These are phyloP conservation scores for Tricladium varicosporioides DNA, from an alignment of 2,329 filamentous ascomycete genomes.

Conservation along the genomic window DNA sequence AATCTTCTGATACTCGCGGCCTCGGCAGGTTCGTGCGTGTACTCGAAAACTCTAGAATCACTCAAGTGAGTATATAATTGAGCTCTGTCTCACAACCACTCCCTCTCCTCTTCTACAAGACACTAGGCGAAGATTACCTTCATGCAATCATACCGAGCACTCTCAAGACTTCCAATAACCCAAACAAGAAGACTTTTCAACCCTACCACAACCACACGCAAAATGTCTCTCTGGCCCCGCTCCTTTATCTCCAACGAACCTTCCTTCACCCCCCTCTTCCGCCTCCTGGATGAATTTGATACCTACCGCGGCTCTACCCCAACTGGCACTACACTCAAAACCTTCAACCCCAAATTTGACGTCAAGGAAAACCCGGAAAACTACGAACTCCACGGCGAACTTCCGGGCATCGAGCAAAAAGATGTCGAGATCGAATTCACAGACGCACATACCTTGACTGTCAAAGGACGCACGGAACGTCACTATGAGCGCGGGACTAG, in stretches of 20 bases:
- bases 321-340: slow-evolving; percentile 23
- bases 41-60: slow-evolving; percentile 14
- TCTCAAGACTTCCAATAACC: slow-evolving; percentile 19
- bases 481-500: slow-evolving; percentile 48
- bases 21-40: slow-evolving; percentile 16
- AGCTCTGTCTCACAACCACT: neutral
- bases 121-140: slow-evolving; percentile 18
- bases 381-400: slow-evolving; percentile 79
- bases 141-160: slow-evolving; percentile 25
- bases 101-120: slow-evolving; percentile 2
- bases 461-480: slow-evolving; percentile 69
- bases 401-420: slow-evolving; percentile 72
- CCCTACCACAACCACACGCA: slow-evolving; percentile 37
- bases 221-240: slow-evolving; percentile 61
- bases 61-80: slow-evolving; percentile 19
- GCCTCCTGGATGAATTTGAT: slow-evolving; percentile 63
- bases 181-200: slow-evolving; percentile 21
- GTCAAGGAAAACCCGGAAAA: slow-evolving; percentile 65
- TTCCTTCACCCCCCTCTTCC: slow-evolving; percentile 60
- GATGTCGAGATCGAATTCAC: slow-evolving; percentile 77
- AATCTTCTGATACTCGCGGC: slow-evolving; percentile 8
- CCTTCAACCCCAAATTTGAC: slow-evolving; percentile 77
- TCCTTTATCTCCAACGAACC: slow-evolving; percentile 37
- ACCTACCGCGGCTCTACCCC: slow-evolving; percentile 42
- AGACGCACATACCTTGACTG: slow-evolving; percentile 68